Base-by-base conservation (phyloP, 192 early-diverging fungal species). In the Coemansia sp. region DNA sequence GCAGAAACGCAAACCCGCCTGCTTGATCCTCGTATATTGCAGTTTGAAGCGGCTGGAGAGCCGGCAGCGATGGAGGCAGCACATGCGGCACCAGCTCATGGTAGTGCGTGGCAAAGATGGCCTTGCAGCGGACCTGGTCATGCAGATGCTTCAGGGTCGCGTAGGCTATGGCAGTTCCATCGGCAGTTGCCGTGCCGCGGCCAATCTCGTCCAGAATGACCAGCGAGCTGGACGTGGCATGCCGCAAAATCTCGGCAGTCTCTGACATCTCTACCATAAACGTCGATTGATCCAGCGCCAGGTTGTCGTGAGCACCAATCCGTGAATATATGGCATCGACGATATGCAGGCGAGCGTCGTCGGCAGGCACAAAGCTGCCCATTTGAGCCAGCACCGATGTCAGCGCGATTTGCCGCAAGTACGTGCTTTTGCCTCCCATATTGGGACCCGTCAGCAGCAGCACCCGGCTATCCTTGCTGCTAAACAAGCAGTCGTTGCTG, bases 151-250 rank as follows among this genome's bases (percentile, higher is more conserved):
- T 61, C 9, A 89, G 66, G 0, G 84, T 84, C 1, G 89, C 85
- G 49, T 84, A 89, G 3, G 89, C 87, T 35, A 91, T 81, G 18
- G 86, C 80, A 6, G 87, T 72, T 6, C 87, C 89, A 44, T 91
- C 89, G 13, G 77, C 38, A 3, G 84, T 88, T 0, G 76, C 59
- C 2, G 65, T 79, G 38, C 76, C 76, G 8, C 94, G 63, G 8
- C 93, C 94, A 35, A 97, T 83, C 70, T 97, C 94, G 59, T 97
- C 94, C 51, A 97, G 88, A 52, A 97, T 84, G 0, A 97, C 87
- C 43, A 97, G 68, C 36, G 85, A 86, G 6, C 67, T 50, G 8
- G 77, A 64, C 2, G 84, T 88, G 8, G 83, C 84, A 40, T 88
- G 81, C 38, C 83, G 68, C 43, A 97, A 70, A 50, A 97, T 92